Base-by-base conservation (phyloP, 2,329 filamentous ascomycete genomes). In the Phoma sp. region DNA sequence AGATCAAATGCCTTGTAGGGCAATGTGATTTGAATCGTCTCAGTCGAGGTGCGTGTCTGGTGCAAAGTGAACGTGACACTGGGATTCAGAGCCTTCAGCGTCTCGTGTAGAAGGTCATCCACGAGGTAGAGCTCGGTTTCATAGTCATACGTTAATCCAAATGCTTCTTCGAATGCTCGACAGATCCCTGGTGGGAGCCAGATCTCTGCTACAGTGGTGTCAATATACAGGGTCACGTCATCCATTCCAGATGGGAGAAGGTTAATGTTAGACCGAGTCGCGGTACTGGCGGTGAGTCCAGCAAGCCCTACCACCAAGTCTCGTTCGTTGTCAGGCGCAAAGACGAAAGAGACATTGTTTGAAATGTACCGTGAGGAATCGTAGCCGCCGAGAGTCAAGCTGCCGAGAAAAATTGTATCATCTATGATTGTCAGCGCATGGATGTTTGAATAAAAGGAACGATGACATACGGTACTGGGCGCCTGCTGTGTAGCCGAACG, bases 401-500 rank as follows among this genome's bases (percentile, higher is more conserved):
- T 79, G 12, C 67, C 74, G 9, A 74, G 69, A n/a, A 76, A 71
- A 7, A 67, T 70, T 12, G 68, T 64, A 40, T 64, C 66, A 23
- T 65, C 74, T 76, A 25, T 29, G 46, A 53, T 45, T 57, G 47
- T 60, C 57, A 47, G 56, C 37, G n/a, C 9, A 2, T 37, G 10
- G 26, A 10, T 2, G 14, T n/a, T 7, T 37, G 15, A 18, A 9
- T 2, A 12, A 15, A 9, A 11, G 17, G 14, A 15, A 18, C 15
- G 15, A 29, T 12, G 23, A 74, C 83, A 71, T 76, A 87, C 87
- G 81, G 66, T 92, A 92, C 57, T 83, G 82, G n/a, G 88, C 88
- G 14, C 90, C 90, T 33, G 89, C 89, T 3, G 89, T 92, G 70
- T 87, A 92, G 45, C 87, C 88, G 68, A 89, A 92, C 34, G 87